These are phyloP conservation scores for Trichoderma citrinoviride DNA, from an alignment of 2,329 filamentous ascomycete genomes.

Conservation along the genomic window DNA sequence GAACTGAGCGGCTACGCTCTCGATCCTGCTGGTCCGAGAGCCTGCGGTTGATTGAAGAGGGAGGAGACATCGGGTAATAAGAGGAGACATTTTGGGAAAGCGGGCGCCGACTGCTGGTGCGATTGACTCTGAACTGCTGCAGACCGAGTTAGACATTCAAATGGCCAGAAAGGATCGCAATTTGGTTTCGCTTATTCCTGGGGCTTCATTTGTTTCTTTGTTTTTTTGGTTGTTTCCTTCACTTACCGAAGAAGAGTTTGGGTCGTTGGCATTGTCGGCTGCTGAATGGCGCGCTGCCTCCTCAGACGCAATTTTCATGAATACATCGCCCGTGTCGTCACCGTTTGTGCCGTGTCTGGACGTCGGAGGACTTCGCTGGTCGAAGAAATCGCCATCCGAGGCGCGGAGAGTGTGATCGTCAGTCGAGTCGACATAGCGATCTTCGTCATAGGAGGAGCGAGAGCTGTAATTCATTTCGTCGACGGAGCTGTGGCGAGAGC, in stretches of 20 bases:
- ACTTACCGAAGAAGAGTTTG: conserved; percentile 35
- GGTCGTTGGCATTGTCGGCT: conserved; percentile 36
- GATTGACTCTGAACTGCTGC: conserved; percentile 47
- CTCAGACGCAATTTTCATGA: conserved; percentile 57
- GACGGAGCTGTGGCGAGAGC: conserved; percentile 52
- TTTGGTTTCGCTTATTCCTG: no score
- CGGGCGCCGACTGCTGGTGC: conserved; percentile 50
- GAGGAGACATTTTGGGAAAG: conserved; percentile 51
- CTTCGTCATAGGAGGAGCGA: conserved; percentile 45
- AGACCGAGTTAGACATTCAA: conserved; percentile 3
- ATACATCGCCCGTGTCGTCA: conserved; percentile 58
- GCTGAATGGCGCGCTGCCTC: conserved; percentile 43
- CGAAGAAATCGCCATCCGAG: conserved; percentile 44
- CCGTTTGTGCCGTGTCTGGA: conserved; percentile 39
- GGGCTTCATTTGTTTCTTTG: no score
- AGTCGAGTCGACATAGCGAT: conserved; percentile 44
- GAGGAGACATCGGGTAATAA: conserved; percentile 50
- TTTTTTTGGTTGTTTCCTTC: conserved; percentile 42
- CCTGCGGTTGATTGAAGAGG: conserved; percentile 47
- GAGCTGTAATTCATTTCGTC: conserved; percentile 52
- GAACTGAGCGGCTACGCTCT: conserved; percentile 29
- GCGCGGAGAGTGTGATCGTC: conserved; percentile 52
- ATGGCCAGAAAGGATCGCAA: no score
- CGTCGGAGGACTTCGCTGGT: conserved; percentile 31
- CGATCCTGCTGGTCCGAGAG: conserved; percentile 58